phyloP scores from a whole-genome alignment of 345 rosid species.

The Capsella bursapastoris region DNA sequence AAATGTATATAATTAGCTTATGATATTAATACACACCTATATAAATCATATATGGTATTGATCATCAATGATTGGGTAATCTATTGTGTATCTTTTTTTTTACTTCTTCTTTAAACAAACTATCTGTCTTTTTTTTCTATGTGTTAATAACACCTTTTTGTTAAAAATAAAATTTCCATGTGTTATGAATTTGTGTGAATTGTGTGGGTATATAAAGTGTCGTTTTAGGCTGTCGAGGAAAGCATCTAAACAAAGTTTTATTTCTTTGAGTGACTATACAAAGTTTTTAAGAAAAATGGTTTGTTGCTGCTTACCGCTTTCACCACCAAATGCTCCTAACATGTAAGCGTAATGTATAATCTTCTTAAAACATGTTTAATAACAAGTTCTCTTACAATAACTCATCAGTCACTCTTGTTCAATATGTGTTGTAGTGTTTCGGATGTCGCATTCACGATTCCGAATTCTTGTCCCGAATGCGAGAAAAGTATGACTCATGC shows the following conservation, averaged over 20 bases:
- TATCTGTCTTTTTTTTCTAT: neutral
- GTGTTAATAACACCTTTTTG: too few species aligned
- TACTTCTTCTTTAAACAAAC: neutral
- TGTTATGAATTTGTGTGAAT: neutral
- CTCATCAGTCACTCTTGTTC: neutral
- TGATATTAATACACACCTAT: constrained; percentile 8
- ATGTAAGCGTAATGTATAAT: constrained; percentile 8
- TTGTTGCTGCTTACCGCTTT: neutral
- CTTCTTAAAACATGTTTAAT: neutral
- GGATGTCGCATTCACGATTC: constrained; percentile 55
- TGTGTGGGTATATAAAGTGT: constrained; percentile 22
- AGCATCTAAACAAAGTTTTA: neutral
- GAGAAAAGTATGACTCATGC: constrained; percentile 54
- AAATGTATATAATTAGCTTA: neutral
- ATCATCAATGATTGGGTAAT: constrained; percentile 1
- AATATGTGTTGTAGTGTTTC: constrained; percentile 40
- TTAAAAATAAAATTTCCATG: neutral
- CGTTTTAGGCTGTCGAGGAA: neutral
- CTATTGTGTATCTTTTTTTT: neutral
- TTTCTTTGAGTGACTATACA: neutral
- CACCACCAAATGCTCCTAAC: neutral
- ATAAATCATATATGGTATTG: constrained; percentile 16
- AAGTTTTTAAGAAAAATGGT: neutral
- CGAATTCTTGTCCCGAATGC: constrained; percentile 62
- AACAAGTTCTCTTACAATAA: neutral